Evolutionary conservation across 108 stramenopile species (phyloP).

Genomic region (Craspedostauros australis): DNA sequence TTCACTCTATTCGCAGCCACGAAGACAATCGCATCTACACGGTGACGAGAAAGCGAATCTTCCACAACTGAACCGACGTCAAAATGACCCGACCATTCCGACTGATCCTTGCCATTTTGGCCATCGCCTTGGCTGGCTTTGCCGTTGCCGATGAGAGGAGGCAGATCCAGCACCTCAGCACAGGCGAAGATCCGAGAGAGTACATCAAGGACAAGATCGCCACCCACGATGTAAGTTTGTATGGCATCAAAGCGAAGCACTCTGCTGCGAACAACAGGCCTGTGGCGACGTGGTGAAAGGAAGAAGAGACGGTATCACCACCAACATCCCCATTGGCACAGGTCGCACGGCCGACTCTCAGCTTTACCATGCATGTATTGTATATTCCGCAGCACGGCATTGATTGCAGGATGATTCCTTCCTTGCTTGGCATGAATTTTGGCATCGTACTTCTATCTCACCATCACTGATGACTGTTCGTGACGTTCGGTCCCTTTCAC

Average conservation of each 20-base stretch:
- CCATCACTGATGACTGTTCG: too few species aligned
- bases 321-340: background rate
- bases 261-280: background rate
- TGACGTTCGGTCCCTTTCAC: too few species aligned
- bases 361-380: background rate
- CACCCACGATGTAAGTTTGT: conserved; percentile 21
- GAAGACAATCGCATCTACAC: too few species aligned
- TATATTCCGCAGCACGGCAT: too few species aligned
- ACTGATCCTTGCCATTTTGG: background rate
- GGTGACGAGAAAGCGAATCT: too few species aligned
- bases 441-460: too few species aligned
- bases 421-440: too few species aligned
- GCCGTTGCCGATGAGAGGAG: background rate
- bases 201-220: conserved; percentile 15
- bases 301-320: background rate
- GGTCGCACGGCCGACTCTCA: background rate
- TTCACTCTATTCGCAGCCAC: too few species aligned
- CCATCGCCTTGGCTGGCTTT: background rate
- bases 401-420: too few species aligned
- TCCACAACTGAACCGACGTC: too few species aligned
- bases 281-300: background rate
- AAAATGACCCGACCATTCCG: too few species aligned
- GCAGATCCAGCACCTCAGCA: conserved; percentile 11
- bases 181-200: conserved; percentile 11
- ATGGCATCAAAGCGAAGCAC: background rate